Evolutionary conservation across 352 stramenopile species (phyloP), one percentile per base, ranked within the genome.

Genomic region (Phytophthora macrochlamydospora): DNA sequence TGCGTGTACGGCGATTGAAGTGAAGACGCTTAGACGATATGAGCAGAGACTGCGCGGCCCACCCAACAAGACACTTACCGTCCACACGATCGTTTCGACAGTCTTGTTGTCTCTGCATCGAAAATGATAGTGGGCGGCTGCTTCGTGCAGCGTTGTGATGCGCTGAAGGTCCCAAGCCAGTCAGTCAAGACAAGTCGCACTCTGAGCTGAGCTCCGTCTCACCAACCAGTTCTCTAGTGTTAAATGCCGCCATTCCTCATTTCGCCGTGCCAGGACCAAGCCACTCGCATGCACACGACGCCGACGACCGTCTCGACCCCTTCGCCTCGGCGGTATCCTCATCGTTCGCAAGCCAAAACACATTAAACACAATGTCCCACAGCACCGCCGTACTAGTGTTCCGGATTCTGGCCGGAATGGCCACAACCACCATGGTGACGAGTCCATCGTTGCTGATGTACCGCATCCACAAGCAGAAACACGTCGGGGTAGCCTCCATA

Each of bases 401-500:
- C 31, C 62, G 66, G 8, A 62, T 73, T 40, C 46, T 80, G 33
- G 74, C 71, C 9, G 69, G 68, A 9, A 65, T 76, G 57, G 55
- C 73, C 14, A 76, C 73, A 14, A 75, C 72, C 29, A 64, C 70
- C 18, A 83, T 86, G 72, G 75, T 75, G 50, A 63, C 77, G 51
- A 86, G 78, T 52, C 78, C 75, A 1, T 69, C 71, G 12, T 58
- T 79, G 7, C 58, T 75, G 6, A 68, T 86, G 37, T 76, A 72
- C 51, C 73, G 61, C 43, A 81, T 87, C 61, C 73, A 78, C 70
- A 74, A 70, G 46, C 57, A 64, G 35, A 82, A 80, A 38, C 55
- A 73, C 32, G 64, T 83, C 43, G 78, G 69, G 9, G 56, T 75
- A 14, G 51, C 65, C 4, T 83, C 76, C 35, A 67, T 87, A 9